These are phyloP conservation scores for Penicillium macrosclerotiorum DNA, from an alignment of 495 filamentous ascomycete genomes.

Conservation along the genomic window DNA sequence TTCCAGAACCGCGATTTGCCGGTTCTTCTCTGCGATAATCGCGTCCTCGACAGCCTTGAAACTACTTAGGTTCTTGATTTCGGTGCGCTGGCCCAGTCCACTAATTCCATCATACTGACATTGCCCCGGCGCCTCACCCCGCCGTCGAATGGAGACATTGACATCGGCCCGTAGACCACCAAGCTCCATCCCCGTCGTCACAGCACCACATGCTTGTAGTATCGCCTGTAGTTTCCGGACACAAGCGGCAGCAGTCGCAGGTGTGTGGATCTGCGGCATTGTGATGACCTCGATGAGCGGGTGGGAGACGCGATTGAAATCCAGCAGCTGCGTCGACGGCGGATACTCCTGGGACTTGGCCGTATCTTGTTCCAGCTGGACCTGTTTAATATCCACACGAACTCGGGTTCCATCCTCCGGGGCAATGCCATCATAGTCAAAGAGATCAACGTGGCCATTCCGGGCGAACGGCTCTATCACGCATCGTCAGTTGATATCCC, in stretches of 20 bases:
- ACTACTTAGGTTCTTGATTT: slow-evolving; percentile 96
- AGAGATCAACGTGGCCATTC: slow-evolving; percentile 69
- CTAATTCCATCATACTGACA: slow-evolving; percentile 53
- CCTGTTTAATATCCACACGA: slow-evolving; percentile 78
- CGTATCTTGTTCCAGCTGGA: slow-evolving; percentile 97
- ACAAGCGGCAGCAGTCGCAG: slow-evolving; percentile 79
- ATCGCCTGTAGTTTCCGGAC: slow-evolving; percentile 86
- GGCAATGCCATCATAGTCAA: slow-evolving; percentile 75
- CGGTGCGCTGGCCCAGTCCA: slow-evolving; percentile 79
- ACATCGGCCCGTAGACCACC: slow-evolving; percentile 92
- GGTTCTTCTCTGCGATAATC: slow-evolving; percentile 82
- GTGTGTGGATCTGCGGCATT: slow-evolving; percentile 76
- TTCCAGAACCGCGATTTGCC: slow-evolving; percentile 81
- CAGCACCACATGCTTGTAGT: slow-evolving; percentile 76
- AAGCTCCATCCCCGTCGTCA: slow-evolving; percentile 86
- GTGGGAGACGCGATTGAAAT: slow-evolving; percentile 90
- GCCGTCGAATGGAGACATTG: slow-evolving; percentile 81
- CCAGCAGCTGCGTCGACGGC: slow-evolving; percentile 71
- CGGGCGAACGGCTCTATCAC: slow-evolving; percentile 71
- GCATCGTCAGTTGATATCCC: slow-evolving; percentile 4
- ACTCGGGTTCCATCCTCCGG: slow-evolving; percentile 64
- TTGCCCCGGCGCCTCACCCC: slow-evolving; percentile 39
- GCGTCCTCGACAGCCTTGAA: slow-evolving; percentile 95
- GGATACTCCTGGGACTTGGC: slow-evolving; percentile 85
- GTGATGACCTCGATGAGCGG: slow-evolving; percentile 97